These are phyloP conservation scores for Cladophialophora immunda DNA, from an alignment of 2,329 filamentous ascomycete genomes.

Conservation along the genomic window DNA sequence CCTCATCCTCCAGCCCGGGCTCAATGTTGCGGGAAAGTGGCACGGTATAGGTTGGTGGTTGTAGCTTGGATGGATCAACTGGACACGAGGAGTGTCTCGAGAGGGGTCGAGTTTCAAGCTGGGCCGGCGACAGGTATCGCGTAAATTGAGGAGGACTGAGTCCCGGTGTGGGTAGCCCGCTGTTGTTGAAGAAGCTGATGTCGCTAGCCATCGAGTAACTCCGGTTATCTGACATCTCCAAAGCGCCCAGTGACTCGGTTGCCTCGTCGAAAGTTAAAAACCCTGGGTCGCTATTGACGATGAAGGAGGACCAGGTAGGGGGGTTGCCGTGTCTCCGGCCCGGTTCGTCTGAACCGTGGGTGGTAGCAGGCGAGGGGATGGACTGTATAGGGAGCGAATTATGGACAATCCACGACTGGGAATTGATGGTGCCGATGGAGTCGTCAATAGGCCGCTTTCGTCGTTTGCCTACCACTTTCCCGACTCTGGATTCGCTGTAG, in stretches of 20 bases:
- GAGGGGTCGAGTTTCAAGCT: slow-evolving; percentile 31
- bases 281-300: slow-evolving; percentile 31
- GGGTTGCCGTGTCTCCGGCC: slow-evolving; percentile 28
- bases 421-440: slow-evolving; percentile 34
- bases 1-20: slow-evolving; percentile 33
- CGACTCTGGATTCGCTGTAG: slow-evolving; percentile 42
- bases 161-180: slow-evolving; percentile 37
- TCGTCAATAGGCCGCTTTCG: slow-evolving; percentile 40
- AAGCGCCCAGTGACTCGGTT: slow-evolving; percentile 31
- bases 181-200: slow-evolving; percentile 33
- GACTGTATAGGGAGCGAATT: slow-evolving; percentile 30
- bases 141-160: slow-evolving; percentile 39
- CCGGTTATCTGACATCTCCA: slow-evolving; percentile 37
- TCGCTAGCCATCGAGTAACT: slow-evolving; percentile 36
- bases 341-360: slow-evolving; percentile 32
- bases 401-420: slow-evolving; percentile 33
- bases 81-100: slow-evolving; percentile 27
- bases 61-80: slow-evolving; percentile 23
- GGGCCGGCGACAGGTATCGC: slow-evolving; percentile 36
- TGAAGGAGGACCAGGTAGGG: slow-evolving; percentile 35
- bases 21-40: slow-evolving; percentile 16
- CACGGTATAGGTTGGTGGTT: slow-evolving; percentile 8
- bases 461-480: slow-evolving; percentile 42
- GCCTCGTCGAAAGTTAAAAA: slow-evolving; percentile 34
- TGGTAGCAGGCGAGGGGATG: slow-evolving; percentile 39